These are phyloP conservation scores for Quercus wislizeni DNA, from an alignment of 306 rosid genomes.

Conservation along the genomic window DNA sequence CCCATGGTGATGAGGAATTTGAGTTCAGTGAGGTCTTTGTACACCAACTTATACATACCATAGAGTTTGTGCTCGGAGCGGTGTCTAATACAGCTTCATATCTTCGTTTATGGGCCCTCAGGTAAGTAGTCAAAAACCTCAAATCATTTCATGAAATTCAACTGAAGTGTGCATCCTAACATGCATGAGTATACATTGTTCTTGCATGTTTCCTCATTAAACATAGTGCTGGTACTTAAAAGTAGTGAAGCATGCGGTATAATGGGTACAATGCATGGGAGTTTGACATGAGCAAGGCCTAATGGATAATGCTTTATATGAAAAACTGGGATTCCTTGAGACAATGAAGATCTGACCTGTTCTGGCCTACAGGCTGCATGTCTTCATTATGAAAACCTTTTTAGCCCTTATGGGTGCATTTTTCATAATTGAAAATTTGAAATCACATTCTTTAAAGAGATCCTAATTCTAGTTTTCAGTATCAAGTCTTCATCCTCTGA, in stretches of 20 bases:
- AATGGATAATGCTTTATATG: not conserved
- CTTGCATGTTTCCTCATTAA: not conserved
- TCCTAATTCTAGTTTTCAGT: not conserved
- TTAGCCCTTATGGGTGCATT: not conserved
- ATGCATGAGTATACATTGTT: not conserved
- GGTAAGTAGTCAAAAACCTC: constrained; percentile 43
- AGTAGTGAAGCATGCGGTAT: not conserved
- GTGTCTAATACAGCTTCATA: constrained; percentile 99
- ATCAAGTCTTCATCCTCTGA: not conserved
- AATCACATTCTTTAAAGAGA: not conserved
- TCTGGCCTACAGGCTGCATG: not conserved
- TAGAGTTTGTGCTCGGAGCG: constrained; percentile 94
- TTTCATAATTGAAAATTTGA: not conserved
- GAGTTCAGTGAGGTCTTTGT: constrained; percentile 90
- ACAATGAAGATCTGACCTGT: not conserved
- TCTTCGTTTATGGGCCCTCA: constrained; percentile 95
- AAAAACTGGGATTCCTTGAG: not conserved
- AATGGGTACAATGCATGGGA: not conserved
- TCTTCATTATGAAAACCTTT: not conserved
- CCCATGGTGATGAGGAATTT: constrained; percentile 64
- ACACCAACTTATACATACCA: constrained; percentile 94
- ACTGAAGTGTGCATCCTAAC: not conserved
- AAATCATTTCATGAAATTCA: not conserved
- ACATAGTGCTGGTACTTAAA: not conserved
- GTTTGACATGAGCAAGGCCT: not conserved